Percentiles rank a stretch among this genome's conserved stretches.
Evolutionary conservation across 192 early-diverging fungal genomes (phyloP).

Genomic region (Coemansia sp.): DNA sequence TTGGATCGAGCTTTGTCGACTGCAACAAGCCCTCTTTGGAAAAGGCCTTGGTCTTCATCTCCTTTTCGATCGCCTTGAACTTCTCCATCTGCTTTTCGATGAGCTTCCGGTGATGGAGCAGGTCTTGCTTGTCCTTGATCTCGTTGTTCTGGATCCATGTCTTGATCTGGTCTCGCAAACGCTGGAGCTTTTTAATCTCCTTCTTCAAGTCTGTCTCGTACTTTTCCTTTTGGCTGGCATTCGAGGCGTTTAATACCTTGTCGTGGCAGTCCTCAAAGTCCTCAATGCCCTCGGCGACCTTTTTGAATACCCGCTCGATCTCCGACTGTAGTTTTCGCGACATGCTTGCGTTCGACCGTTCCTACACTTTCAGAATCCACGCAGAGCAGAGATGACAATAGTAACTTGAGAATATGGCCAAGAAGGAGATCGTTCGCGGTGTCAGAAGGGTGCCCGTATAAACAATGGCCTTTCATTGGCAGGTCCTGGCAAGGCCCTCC

Average conservation of each 20-base stretch:
- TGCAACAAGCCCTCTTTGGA: conserved; percentile 92
- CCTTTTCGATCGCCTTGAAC: conserved; percentile 98
- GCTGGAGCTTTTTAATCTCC: conserved; percentile 99
- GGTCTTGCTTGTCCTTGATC: conserved; percentile 94
- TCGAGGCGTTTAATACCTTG: conserved; percentile 82
- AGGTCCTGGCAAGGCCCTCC: too few species aligned
- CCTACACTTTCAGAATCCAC: conserved; percentile 2
- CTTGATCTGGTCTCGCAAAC: conserved; percentile 97
- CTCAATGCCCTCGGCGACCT: conserved; percentile 95
- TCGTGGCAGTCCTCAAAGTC: conserved; percentile 90
- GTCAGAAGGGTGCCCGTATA: conserved; percentile 2
- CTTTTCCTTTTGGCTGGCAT: conserved; percentile 94
- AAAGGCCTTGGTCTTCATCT: conserved; percentile 99
- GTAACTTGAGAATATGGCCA: neutral
- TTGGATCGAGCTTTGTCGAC: conserved; percentile 86
- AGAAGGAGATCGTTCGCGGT: too few species aligned
- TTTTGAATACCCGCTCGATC: conserved; percentile 95
- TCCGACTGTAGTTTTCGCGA: conserved; percentile 64
- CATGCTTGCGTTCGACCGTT: conserved; percentile 16
- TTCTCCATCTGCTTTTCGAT: conserved; percentile 99
- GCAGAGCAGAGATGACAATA: neutral
- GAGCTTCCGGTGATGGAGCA: conserved; percentile 89
- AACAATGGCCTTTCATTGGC: conserved; percentile 5
- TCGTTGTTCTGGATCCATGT: conserved; percentile 94
- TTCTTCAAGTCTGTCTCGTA: conserved; percentile 96